Conservation (phyloP, 306 rosid genomes). For the Alnus rubra region DNA sequence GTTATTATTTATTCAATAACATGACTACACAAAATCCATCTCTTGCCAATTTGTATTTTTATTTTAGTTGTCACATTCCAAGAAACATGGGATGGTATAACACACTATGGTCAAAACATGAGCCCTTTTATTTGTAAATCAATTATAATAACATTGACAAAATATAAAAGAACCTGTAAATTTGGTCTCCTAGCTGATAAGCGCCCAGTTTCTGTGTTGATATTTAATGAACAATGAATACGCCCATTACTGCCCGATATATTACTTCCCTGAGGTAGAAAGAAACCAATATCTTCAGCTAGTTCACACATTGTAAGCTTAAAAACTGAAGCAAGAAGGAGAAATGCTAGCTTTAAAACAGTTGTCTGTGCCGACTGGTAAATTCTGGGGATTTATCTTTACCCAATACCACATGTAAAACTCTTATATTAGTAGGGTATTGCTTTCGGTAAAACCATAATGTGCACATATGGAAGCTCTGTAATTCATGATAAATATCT, state of each 20-base stretch:
- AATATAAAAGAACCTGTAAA: conserved; percentile 66
- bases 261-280: conserved; percentile 69
- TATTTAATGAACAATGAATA: conserved; percentile 88
- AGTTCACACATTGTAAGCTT: background rate
- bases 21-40: conserved; percentile 1
- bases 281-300: conserved; percentile 22
- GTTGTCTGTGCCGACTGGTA: background rate
- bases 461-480: background rate
- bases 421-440: background rate
- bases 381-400: background rate
- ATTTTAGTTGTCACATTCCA: background rate
- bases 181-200: conserved; percentile 95
- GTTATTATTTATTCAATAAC: background rate
- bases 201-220: conserved; percentile 93
- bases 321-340: background rate
- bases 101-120: background rate
- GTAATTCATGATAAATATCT: background rate
- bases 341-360: background rate
- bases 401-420: background rate
- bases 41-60: background rate
- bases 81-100: background rate
- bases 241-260: conserved; percentile 79
- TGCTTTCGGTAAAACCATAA: background rate
- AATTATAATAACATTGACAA: background rate
- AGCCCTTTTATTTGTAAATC: background rate